A percentile compares a stretch with the other conserved stretches of the same genome.
Conservation (phyloP, 441 rosid species). For the Populus tomentosa region DNA sequence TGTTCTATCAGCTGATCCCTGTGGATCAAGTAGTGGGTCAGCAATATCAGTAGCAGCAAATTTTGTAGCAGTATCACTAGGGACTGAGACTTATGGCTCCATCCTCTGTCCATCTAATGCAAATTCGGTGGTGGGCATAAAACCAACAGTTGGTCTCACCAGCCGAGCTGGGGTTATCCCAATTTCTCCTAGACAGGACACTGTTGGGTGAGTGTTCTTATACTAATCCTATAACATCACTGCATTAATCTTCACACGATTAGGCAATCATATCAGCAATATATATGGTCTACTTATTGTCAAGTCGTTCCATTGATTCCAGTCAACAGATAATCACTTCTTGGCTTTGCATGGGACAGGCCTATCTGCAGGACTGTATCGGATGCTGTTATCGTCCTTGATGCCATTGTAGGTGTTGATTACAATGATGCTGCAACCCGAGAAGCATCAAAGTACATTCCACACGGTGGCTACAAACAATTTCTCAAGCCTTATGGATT, state of each 20-base stretch:
- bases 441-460: conserved; percentile 43
- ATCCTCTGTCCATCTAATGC: too few species aligned
- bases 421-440: conserved; percentile 39
- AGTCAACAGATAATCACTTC: too few species aligned
- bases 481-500: conserved; percentile 47
- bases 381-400: conserved; percentile 66
- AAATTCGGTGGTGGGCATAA: conserved; percentile 47
- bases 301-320: background rate
- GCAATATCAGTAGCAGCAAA: too few species aligned
- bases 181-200: conserved; percentile 61
- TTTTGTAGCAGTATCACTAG: too few species aligned
- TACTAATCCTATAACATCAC: background rate
- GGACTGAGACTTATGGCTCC: too few species aligned
- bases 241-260: background rate
- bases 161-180: conserved; percentile 74
- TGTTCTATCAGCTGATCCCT: conserved; percentile 45
- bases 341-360: conserved; percentile 26
- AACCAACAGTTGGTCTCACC: conserved; percentile 75
- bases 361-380: conserved; percentile 61
- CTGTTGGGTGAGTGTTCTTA: conserved; percentile 40
- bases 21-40: conserved; percentile 45
- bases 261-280: background rate
- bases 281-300: background rate
- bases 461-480: conserved; percentile 51
- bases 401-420: conserved; percentile 60